Base-by-base conservation (phyloP, 2,329 filamentous ascomycete genomes). In the Aureobasidium lini region DNA sequence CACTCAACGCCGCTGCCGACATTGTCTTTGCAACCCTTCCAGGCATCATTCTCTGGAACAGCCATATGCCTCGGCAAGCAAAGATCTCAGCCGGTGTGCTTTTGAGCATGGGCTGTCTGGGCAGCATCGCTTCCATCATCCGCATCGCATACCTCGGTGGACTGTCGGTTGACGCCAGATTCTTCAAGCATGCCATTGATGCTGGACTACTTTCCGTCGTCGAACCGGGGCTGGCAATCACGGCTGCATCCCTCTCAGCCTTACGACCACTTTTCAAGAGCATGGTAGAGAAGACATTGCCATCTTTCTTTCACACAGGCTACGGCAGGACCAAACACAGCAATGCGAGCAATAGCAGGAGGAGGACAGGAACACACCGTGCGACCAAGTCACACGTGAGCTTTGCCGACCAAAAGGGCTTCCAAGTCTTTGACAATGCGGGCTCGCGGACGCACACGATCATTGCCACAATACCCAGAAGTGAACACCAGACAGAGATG, bases 211-310 rank as follows among this genome's bases (percentile, higher is more conserved):
- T 62, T 43, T 61, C 59, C 18, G 44, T 53, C 18, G 53, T 63
- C 15, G 67, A 69, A 42, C 62, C 61, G 10, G 64, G 63, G 16
- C 54, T 68, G 10, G 66, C 63, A 8, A 62, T 69, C 6, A 62
- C 62, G 16, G 67, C 66, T 13, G 57, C 63, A 1, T 66, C 64
- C 6, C 49, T 67, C 10, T 54, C 60, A 2, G 60, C 66, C 1
- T 60, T 67, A 10, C 61, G 66, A 13, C 64, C 66, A 2, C 52
- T 68, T 9, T 66, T 68, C 60, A 53, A 53, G 29, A 49, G 28
- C 13, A 49, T 58, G 54, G 23, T 34, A 1, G 54, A 58, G 29
- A 48, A 36, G 8, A 49, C 54, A 15, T 28, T 58, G 10, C 54
- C 54, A 8, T 36, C 23, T 32, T 49, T 44, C 13, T 56, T 37